Base-by-base conservation (phyloP, 2,329 filamentous ascomycete genomes). In the Clarireedia sp. region DNA sequence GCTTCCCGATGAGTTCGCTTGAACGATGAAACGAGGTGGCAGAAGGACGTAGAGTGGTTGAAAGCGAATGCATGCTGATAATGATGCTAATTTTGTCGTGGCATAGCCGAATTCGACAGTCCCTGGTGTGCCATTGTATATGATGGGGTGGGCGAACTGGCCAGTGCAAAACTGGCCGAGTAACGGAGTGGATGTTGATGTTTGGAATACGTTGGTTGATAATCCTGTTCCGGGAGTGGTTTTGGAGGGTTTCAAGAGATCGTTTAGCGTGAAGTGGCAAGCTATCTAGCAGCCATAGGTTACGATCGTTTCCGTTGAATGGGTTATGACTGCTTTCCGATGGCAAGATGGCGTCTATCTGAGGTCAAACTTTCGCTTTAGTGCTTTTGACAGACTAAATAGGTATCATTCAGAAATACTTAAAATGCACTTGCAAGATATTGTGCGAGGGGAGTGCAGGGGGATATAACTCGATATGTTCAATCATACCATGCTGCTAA, bases 91-190 rank as follows among this genome's bases (percentile, higher is more conserved):
- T 3, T 1, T 17, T 9, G 37, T 17, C 5, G 23, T 2, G 8
- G 2, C 9, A 5, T 47, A 48, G 51, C 51, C 51, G 4, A 54
- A 54, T 29, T 54, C 43, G 9, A 54, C 51, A 7, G 17, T 48
- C 6, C 12, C 43, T 0, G 51, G 51, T n/a, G 29, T 29, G 3
- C 33, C 44, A 9, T n/a, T 54, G 12, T 23, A 48, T 38, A 54
- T 54, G 51, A 17, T 48, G 33, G 51, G 41, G 3, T 54, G 51
- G 51, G 33, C 33, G 5, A 54, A 54, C 19, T 54, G 43, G 51
- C 43, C 51, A 2, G 43, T 54, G 10, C 23, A 54, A 21, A n/a
- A 12, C 1, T 54, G 51, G 51, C 51, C 51, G 6, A 40, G 29
- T 29, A 16, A 19, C 8, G 51, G 43, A 9, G 23, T 38, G 3